Percentiles rank a stretch among this genome's conserved stretches.
Conservation (phyloP, 1,284 basidiomycete genomes). For the Apiotrichum montevideense region DNA sequence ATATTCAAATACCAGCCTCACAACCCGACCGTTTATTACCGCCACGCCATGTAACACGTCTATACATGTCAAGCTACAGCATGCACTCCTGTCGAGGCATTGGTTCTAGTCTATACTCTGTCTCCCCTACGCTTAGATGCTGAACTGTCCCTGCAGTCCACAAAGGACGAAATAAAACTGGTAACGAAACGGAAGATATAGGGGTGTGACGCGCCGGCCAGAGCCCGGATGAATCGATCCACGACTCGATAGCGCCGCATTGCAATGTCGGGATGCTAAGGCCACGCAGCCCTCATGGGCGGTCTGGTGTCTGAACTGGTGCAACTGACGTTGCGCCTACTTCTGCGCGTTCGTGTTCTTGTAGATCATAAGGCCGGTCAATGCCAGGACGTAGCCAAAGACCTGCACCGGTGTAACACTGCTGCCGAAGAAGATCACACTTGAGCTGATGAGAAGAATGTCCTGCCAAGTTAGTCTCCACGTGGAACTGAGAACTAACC, state of each 20-base stretch:
- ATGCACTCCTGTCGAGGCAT: not conserved
- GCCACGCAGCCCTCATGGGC: too few species aligned
- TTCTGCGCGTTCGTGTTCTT: slow-evolving; percentile 26
- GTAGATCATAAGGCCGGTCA: slow-evolving; percentile 36
- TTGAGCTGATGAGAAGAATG: slow-evolving; percentile 84
- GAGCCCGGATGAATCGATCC: too few species aligned
- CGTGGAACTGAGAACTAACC: slow-evolving; percentile 44
- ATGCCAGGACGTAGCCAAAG: slow-evolving; percentile 50
- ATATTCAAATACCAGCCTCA: too few species aligned
- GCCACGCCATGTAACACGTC: not conserved
- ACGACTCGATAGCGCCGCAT: too few species aligned
- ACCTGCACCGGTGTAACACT: slow-evolving; percentile 75
- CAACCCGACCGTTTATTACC: too few species aligned
- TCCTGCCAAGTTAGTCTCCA: slow-evolving; percentile 53
- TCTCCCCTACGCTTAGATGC: not conserved
- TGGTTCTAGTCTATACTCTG: not conserved
- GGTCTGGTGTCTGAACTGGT: too few species aligned
- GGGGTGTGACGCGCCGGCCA: too few species aligned
- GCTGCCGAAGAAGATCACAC: slow-evolving; percentile 73
- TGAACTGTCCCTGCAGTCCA: too few species aligned
- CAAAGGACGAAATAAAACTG: too few species aligned
- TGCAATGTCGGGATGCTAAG: too few species aligned
- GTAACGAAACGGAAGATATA: too few species aligned
- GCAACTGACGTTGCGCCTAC: not conserved
- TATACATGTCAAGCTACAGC: slow-evolving; percentile 5